Percentiles rank a stretch among this genome's conserved stretches.
These are phyloP conservation scores for Lupinus albus DNA, from an alignment of 306 rosid genomes.

Conservation along the genomic window DNA sequence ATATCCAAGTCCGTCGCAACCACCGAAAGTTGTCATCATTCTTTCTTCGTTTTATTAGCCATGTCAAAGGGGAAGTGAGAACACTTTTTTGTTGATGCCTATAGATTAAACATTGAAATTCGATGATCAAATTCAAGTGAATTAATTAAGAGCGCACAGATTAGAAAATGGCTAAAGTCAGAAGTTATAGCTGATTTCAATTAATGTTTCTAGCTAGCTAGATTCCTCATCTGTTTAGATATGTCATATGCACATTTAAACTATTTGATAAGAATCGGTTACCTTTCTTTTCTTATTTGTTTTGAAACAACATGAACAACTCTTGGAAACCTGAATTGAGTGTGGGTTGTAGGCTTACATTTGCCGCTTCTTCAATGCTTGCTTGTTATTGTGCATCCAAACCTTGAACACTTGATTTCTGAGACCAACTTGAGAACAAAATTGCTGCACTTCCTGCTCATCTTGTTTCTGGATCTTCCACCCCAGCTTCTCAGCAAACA, in stretches of 20 bases:
- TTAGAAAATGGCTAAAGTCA: slow-evolving; percentile 19
- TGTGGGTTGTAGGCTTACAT: slow-evolving; percentile 47
- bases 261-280: background rate
- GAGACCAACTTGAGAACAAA: slow-evolving; percentile 74
- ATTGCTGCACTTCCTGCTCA: slow-evolving; percentile 77
- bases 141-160: background rate
- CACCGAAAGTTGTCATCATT: background rate
- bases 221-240: slow-evolving; percentile 32
- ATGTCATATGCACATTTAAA: slow-evolving; percentile 43
- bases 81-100: slow-evolving; percentile 15
- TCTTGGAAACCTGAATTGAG: slow-evolving; percentile 13
- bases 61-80: slow-evolving; percentile 18
- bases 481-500: slow-evolving; percentile 76
- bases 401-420: slow-evolving; percentile 85
- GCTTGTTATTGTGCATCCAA: slow-evolving; percentile 98
- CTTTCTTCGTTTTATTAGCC: background rate
- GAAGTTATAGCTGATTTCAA: slow-evolving; percentile 24
- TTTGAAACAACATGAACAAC: slow-evolving; percentile 26
- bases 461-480: slow-evolving; percentile 96
- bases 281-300: slow-evolving; percentile 12
- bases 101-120: slow-evolving; percentile 19
- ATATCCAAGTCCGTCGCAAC: slow-evolving; percentile 17
- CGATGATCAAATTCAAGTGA: background rate
- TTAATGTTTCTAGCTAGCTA: slow-evolving; percentile 13
- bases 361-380: slow-evolving; percentile 72